Evolutionary conservation across 805 yeast genomes (phyloP), one percentile per base, ranked within the genome.

Genomic region (Candida maris): DNA sequence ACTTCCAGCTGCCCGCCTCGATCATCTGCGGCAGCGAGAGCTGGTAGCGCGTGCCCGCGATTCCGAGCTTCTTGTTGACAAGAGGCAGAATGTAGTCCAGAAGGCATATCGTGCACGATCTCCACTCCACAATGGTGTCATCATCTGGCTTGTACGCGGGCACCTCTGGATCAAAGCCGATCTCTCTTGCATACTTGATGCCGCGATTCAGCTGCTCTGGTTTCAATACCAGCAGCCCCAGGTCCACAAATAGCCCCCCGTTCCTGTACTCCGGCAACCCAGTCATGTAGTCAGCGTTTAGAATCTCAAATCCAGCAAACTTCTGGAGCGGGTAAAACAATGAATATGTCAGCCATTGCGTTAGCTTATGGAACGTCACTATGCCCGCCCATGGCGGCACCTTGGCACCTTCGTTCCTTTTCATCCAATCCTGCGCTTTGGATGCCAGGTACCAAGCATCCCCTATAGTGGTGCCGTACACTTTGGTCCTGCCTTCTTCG

Each of bases 1-100:
- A 73, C 43, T 71, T 73, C 85, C 85, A 79, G 20, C 77, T 70
- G 0, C 85, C 85, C 3, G 85, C 84, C 45, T 79, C 85, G 31
- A 79, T 72, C 38, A 79, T 51, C 52, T 79, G 85, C 1, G 84
- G 79, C 28, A 79, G 54, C 6, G 55, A 44, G 30, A 79, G 49
- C 30, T 61, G 60, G 34, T 45, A 57, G 7, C 47, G 41, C 5
- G 62, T 56, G 14, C 52, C 54, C 7, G 39, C 45, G 21, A 62
- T 60, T 0, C 55, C 58, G 33, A 78, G 51, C 34, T 64, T 61
- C 19, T 67, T 60, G 45, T 79, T 79, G 25, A 78, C 71, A 34
- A 71, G 41, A 9, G 76, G 77, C 15, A 78, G 59, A 4, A 79
- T 52, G 42, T 62, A 53, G 49, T 79, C 85, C 30, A 79, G 56